These are phyloP conservation scores for Xylariomycetidae sp. DNA, from an alignment of 2,329 filamentous ascomycete species.

Conservation along the genomic window DNA sequence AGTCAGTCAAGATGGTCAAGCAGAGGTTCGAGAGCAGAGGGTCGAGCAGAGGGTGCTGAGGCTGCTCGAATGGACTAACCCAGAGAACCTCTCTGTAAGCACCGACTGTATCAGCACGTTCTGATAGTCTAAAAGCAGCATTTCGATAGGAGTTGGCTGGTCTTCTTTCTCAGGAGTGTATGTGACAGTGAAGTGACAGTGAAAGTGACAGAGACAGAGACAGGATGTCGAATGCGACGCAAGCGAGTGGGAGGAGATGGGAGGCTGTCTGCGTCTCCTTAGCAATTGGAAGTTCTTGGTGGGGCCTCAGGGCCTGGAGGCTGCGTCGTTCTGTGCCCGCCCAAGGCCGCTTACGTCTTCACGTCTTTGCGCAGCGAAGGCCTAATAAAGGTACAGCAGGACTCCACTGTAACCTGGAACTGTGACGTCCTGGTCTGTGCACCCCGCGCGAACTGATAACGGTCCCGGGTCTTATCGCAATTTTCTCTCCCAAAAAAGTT, in stretches of 20 bases:
- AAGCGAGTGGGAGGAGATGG: no score
- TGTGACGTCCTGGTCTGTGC: conserved; percentile 13
- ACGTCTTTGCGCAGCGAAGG: no score
- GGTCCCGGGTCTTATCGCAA: no score
- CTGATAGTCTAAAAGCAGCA: conserved; percentile 98
- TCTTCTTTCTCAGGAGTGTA: no score
- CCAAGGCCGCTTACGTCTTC: conserved; percentile 10
- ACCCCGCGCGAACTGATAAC: no score
- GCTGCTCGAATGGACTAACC: conserved; percentile 47
- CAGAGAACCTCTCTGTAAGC: conserved; percentile 88
- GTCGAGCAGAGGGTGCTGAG: not conserved
- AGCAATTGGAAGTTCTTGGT: conserved; percentile 12
- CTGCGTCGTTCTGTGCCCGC: not conserved
- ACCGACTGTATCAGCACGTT: conserved; percentile 97
- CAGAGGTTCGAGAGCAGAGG: conserved; percentile 1
- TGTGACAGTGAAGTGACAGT: no score
- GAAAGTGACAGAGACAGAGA: conserved; percentile 10
- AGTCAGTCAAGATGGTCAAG: no score
- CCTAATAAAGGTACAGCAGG: no score
- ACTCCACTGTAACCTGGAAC: no score
- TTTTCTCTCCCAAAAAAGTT: no score
- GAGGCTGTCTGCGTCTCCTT: conserved; percentile 5
- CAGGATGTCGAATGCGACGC: conserved; percentile 1
- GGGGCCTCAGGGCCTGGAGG: conserved; percentile 13
- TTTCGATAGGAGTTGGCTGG: conserved; percentile 35